These are phyloP conservation scores for Craterostigma plantagineum DNA, from an alignment of 257 asterid species.

Conservation along the genomic window DNA sequence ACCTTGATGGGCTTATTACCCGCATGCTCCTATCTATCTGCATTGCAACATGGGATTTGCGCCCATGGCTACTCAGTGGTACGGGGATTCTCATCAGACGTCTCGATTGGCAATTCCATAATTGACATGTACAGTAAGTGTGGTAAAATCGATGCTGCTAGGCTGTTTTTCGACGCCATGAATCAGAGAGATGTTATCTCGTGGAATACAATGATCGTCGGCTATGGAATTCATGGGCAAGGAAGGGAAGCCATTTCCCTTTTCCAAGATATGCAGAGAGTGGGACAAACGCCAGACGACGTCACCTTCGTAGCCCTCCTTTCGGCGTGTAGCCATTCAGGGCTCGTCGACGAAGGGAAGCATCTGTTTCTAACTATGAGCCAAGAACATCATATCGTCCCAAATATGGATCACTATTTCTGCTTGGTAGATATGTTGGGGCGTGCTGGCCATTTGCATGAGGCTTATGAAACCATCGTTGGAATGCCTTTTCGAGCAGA, in stretches of 20 bases:
- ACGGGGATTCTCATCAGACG: slow-evolving; percentile 41
- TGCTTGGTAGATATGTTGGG: slow-evolving; percentile 76
- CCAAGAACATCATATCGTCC: slow-evolving; percentile 31
- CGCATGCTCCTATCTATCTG: slow-evolving; percentile 73
- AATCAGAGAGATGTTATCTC: slow-evolving; percentile 51
- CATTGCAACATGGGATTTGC: slow-evolving; percentile 45
- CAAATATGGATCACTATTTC: slow-evolving; percentile 54
- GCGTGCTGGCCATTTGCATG: slow-evolving; percentile 50
- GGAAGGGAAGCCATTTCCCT: slow-evolving; percentile 49
- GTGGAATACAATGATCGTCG: slow-evolving; percentile 78
- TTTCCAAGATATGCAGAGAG: slow-evolving; percentile 35
- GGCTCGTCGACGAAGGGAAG: slow-evolving; percentile 62
- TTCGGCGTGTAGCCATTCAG: slow-evolving; percentile 86
- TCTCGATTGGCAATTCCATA: slow-evolving; percentile 51
- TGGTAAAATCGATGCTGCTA: slow-evolving; percentile 38
- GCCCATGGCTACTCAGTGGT: slow-evolving; percentile 52
- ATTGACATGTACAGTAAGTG: slow-evolving; percentile 81
- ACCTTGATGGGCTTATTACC: slow-evolving; percentile 82
- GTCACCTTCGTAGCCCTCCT: slow-evolving; percentile 63
- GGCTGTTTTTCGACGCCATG: slow-evolving; percentile 45
- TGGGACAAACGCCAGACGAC: slow-evolving; percentile 39
- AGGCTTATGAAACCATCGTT: slow-evolving; percentile 38
- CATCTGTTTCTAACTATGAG: slow-evolving; percentile 34
- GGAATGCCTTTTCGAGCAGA: slow-evolving; percentile 60
- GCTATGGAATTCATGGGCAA: slow-evolving; percentile 71